A percentile compares a stretch with the other conserved stretches of the same genome.
Conservation (phyloP, 2,329 filamentous ascomycete species). For the Scytalidium lignicola region DNA sequence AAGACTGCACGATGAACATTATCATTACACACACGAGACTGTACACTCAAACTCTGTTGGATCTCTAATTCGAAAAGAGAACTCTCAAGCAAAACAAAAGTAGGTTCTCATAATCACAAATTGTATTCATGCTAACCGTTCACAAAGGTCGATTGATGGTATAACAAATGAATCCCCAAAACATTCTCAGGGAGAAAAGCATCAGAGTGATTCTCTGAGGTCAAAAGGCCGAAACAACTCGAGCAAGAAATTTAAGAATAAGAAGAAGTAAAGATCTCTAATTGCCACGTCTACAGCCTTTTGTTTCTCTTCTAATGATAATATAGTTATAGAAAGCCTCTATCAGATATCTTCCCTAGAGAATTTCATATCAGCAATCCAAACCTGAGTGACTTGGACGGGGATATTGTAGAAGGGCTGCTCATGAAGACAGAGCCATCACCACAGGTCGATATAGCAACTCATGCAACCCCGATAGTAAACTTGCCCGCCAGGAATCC, state of each 20-base stretch:
- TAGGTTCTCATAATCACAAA: background rate
- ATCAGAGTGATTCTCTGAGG: background rate
- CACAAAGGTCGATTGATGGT: background rate
- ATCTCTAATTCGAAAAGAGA: background rate
- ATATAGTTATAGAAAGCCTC: too few relatives aligned
- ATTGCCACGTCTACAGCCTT: too few relatives aligned
- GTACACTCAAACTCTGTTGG: background rate
- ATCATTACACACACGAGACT: background rate
- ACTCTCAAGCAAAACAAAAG: background rate
- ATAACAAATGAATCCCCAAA: background rate
- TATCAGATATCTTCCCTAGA: too few relatives aligned
- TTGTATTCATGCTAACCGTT: background rate
- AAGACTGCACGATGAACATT: background rate
- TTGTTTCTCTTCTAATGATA: too few relatives aligned
- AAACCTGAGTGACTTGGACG: too few relatives aligned
- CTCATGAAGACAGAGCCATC: too few relatives aligned
- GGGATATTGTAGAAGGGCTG: too few relatives aligned
- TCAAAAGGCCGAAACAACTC: background rate
- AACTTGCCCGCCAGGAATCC: too few relatives aligned
- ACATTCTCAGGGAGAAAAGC: too few relatives aligned
- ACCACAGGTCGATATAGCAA: too few relatives aligned
- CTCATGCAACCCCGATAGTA: too few relatives aligned
- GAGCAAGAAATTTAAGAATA: background rate
- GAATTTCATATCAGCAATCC: too few relatives aligned
- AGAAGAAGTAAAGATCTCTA: background rate